Evolutionary conservation across 371 early-diverging fungal genomes (phyloP), one percentile per base, ranked within the genome.

Genomic region (Zychaea mexicana): DNA sequence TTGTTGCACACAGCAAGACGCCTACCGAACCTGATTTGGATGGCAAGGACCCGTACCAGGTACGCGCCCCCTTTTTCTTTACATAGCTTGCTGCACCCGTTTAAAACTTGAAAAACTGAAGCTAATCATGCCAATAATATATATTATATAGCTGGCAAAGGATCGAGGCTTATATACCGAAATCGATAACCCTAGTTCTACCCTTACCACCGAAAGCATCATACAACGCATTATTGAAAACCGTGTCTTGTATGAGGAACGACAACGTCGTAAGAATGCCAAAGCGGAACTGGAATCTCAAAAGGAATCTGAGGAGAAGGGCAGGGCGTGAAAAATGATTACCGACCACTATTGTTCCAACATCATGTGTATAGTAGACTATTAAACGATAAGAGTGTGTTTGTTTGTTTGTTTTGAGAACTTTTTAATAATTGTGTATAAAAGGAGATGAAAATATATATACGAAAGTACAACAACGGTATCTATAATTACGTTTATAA

Each of bases 151-250:
- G 77, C 68, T 93, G 54, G 89, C 93, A 62, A 93, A 90, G 72
- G 63, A 83, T 47, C 73, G 84, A n/a, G 90, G 86, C 42, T 90
- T 95, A 59, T 94, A 89, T 70, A 70, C 66, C 45, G 90, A 91
- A 72, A 88, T 95, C 52, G 86, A 88, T 36, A 89, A 92, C 47
- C 88, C 90, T 21, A 79, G 84, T 45, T 83, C 87, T 45, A 84
- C 88, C 52, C 79, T 95, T 53, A 93, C 95, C 7, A 95, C 96
- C 17, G 85, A 91, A 46, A 82, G 86, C 1, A 94, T 97, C 60
- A 92, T 97, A 66, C 78, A 87, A 53, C 88, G 97, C 54, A 95
- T 97, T 70, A 89, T 96, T 63, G 86, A 86, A 31, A 90, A 94
- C 73, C 88, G 94, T 52, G 81, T 90, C 61, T 68, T 88, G 87